Conservation (phyloP, 2,329 filamentous ascomycete species). For the Mollisia scopiformis region DNA sequence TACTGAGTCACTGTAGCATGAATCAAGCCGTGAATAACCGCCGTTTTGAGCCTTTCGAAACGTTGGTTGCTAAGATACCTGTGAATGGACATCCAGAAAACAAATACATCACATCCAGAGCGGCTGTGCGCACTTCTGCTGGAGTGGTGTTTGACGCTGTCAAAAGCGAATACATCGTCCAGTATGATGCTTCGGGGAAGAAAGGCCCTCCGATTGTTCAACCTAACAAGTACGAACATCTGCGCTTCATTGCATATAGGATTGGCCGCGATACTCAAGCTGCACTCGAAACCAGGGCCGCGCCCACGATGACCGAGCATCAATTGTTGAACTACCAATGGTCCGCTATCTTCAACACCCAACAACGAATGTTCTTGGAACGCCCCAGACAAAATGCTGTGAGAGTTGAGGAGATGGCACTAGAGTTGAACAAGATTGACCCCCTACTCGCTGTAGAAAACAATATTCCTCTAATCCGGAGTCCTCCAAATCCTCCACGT, state of each 20-base stretch:
- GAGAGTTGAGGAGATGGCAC: constrained; percentile 19
- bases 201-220: constrained; percentile 29
- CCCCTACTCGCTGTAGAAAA: constrained; percentile 26
- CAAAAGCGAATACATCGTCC: constrained; percentile 15
- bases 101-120: constrained; percentile 24
- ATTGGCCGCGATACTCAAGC: constrained; percentile 25
- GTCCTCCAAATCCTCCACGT: neutral
- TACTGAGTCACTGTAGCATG: neutral
- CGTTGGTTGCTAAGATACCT: constrained; percentile 24
- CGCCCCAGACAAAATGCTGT: neutral
- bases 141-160: neutral
- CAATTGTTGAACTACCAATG: neutral
- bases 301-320: neutral
- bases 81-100: constrained; percentile 33
- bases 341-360: neutral
- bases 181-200: constrained; percentile 22
- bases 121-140: neutral
- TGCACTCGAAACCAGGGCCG: neutral
- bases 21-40: neutral
- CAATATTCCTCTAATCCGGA: constrained; percentile 7
- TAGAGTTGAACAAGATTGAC: constrained; percentile 22
- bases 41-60: neutral
- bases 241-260: constrained; percentile 24
- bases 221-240: constrained; percentile 27
- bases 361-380: neutral